Conservation (phyloP, 2,329 filamentous ascomycete genomes). For the Botrytis hyacinthi region DNA sequence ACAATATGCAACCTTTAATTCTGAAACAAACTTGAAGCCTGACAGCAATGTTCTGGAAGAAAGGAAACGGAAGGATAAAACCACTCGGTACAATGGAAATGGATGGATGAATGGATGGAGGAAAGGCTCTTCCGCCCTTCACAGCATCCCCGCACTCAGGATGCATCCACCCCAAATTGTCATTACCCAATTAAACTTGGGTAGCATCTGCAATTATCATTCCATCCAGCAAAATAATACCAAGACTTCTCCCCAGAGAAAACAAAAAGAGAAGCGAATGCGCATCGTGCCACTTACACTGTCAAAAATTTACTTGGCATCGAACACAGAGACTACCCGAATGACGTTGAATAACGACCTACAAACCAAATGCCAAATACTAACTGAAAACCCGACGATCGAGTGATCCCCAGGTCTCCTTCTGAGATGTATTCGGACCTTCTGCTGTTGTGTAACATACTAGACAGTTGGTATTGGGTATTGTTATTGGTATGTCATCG, state of each 20-base stretch:
- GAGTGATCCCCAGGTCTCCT: background rate
- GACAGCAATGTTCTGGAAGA: background rate
- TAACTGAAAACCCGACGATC: background rate
- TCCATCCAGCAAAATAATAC: background rate
- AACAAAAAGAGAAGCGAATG: background rate
- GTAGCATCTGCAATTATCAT: background rate
- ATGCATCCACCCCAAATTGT: background rate
- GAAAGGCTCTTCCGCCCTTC: background rate
- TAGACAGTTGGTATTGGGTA: background rate
- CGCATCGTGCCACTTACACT: background rate
- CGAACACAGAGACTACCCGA: background rate
- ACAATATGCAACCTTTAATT: background rate
- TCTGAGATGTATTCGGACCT: slow-evolving; percentile 4
- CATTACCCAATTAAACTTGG: background rate
- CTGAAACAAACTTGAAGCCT: background rate
- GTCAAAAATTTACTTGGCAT: background rate
- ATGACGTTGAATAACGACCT: background rate
- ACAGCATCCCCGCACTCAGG: background rate
- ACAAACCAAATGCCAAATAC: background rate
- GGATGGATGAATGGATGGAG: background rate
- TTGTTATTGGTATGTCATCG: background rate
- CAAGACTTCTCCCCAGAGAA: background rate
- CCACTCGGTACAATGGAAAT: background rate
- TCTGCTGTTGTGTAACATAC: background rate
- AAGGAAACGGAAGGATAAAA: background rate